Conservation (phyloP, 345 rosid genomes). For the Streptanthus diversifolius region DNA sequence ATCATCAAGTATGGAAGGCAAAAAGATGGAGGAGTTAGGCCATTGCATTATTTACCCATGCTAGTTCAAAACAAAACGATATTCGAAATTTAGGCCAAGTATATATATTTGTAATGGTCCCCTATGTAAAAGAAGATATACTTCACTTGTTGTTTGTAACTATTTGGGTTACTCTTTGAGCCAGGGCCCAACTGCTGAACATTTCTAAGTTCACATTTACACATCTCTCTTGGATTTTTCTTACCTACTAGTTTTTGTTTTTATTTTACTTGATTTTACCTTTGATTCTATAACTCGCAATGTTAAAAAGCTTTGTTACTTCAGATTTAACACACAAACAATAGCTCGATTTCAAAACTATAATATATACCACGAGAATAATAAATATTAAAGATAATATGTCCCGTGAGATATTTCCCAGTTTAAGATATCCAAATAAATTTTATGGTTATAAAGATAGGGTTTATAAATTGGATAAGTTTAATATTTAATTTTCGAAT, state of each 20-base stretch:
- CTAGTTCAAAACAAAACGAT: background rate
- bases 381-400: background rate
- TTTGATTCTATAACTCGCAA: background rate
- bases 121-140: slow-evolving; percentile 23
- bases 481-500: background rate
- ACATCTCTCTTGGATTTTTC: slow-evolving; percentile 2
- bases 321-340: background rate
- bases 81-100: background rate
- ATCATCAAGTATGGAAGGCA: slow-evolving; percentile 8
- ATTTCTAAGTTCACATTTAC: slow-evolving; percentile 1
- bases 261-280: background rate
- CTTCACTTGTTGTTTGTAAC: slow-evolving; percentile 34
- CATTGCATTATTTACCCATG: slow-evolving; percentile 25
- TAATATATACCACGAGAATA: background rate
- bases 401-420: background rate
- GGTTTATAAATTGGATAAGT: background rate
- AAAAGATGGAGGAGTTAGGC: background rate
- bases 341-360: background rate
- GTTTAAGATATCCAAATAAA: background rate
- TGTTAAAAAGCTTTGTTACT: background rate
- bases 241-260: background rate
- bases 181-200: background rate
- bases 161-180: slow-evolving; percentile 18
- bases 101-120: slow-evolving; percentile 28
- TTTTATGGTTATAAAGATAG: background rate